Percentiles rank a stretch among this genome's conserved stretches.
These are phyloP conservation scores for Trichoderma sp. DNA, from an alignment of 2,329 filamentous ascomycete genomes.

Conservation along the genomic window DNA sequence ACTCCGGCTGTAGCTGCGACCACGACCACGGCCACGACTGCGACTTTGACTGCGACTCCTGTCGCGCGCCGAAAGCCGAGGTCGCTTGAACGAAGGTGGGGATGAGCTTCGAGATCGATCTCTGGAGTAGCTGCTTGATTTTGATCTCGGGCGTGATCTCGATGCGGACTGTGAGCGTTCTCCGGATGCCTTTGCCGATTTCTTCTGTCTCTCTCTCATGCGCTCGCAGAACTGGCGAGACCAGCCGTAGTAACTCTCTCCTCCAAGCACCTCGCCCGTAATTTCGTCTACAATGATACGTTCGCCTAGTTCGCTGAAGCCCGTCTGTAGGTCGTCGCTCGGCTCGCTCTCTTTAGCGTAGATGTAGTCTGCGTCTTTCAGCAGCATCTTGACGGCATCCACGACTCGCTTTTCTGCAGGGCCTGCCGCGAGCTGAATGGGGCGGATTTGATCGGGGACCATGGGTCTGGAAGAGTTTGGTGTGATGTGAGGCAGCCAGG, in stretches of 20 bases:
- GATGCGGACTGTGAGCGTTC: conserved; percentile 41
- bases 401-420: conserved; percentile 68
- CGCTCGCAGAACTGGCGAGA: conserved; percentile 76
- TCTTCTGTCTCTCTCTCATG: conserved; percentile 64
- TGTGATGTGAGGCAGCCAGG: conserved; percentile 76
- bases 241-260: conserved; percentile 87
- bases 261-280: conserved; percentile 64
- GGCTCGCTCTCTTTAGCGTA: conserved; percentile 56
- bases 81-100: conserved; percentile 37
- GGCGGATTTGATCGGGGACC: conserved; percentile 68
- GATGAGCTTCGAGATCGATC: conserved; percentile 38
- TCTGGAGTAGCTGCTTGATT: conserved; percentile 35
- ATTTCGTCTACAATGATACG: conserved; percentile 63
- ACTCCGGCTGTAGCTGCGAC: conserved; percentile 26
- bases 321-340: conserved; percentile 53
- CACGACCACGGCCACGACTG: conserved; percentile 33
- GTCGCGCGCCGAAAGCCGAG: conserved; percentile 33
- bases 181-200: conserved; percentile 32
- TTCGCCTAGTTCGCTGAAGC: conserved; percentile 77
- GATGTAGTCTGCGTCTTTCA: conserved; percentile 69
- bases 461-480: conserved; percentile 76
- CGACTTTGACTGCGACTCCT: conserved; percentile 36
- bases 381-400: conserved; percentile 67
- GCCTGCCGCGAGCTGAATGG: conserved; percentile 68
- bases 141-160: conserved; percentile 36